A percentile compares a stretch with the other conserved stretches of the same genome.
phyloP scores from a whole-genome alignment of 169 alveolate species.

The Cystoisospora suis region DNA sequence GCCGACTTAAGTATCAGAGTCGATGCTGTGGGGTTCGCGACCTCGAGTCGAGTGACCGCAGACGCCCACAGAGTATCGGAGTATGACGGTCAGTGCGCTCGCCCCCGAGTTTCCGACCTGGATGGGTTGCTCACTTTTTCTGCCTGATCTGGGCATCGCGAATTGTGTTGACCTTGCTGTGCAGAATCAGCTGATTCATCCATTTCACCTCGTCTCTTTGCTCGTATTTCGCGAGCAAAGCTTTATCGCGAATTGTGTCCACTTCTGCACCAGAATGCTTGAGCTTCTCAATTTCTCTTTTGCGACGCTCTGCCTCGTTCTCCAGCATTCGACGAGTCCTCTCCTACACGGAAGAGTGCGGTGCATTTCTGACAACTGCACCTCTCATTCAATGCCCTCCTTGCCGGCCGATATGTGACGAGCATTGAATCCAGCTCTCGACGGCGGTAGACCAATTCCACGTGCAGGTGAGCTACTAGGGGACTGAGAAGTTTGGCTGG shows the following conservation, averaged over 20 bases:
- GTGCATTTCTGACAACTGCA: background rate
- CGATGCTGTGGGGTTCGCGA: too few species aligned
- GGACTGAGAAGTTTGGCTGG: too few species aligned
- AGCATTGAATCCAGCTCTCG: too few species aligned
- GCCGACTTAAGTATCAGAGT: too few species aligned
- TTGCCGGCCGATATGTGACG: too few species aligned
- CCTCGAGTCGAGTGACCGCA: too few species aligned
- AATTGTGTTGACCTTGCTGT: constrained; percentile 81
- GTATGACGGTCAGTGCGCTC: too few species aligned
- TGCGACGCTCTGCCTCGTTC: constrained; percentile 27
- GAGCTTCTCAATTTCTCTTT: background rate
- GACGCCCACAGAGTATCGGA: too few species aligned
- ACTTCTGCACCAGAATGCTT: background rate
- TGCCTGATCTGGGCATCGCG: constrained; percentile 80
- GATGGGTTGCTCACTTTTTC: constrained; percentile 59
- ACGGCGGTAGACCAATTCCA: too few species aligned
- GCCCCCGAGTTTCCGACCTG: too few species aligned
- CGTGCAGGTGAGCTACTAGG: too few species aligned
- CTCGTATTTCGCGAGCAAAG: constrained; percentile 66
- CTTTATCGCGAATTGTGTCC: constrained; percentile 26
- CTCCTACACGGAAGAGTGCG: constrained; percentile 25
- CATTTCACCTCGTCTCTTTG: constrained; percentile 82
- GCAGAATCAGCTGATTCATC: constrained; percentile 81
- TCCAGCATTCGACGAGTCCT: constrained; percentile 33
- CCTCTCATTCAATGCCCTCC: background rate